Evolutionary conservation across 345 rosid species (phyloP).

Genomic region (Linum trigynum): DNA sequence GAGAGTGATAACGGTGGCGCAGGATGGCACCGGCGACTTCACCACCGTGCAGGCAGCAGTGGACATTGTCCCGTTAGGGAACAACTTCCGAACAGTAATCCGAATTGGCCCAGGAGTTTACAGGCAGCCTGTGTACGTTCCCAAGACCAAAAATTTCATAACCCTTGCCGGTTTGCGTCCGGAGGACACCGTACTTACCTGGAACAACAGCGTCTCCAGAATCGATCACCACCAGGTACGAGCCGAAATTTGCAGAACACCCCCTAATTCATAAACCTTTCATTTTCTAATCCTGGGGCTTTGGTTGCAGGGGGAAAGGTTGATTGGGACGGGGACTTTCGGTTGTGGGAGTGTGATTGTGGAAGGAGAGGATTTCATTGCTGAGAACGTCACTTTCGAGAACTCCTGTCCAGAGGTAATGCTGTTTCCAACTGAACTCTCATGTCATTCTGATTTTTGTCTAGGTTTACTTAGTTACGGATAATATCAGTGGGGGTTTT

Average conservation of each 20-base stretch:
- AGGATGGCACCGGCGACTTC: conserved; percentile 66
- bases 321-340: conserved; percentile 89
- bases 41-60: conserved; percentile 75
- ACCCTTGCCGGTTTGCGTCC: conserved; percentile 75
- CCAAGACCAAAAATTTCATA: conserved; percentile 84
- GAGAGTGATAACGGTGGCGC: conserved; percentile 54
- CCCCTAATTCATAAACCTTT: neutral
- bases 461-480: too few species aligned
- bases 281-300: neutral
- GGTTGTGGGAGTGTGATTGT: conserved; percentile 84
- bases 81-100: conserved; percentile 60
- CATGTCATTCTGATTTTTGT: too few species aligned
- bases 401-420: conserved; percentile 79
- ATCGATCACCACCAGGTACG: conserved; percentile 86
- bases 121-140: conserved; percentile 72
- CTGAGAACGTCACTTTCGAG: conserved; percentile 94
- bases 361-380: conserved; percentile 93
- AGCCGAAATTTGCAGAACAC: neutral
- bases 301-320: conserved; percentile 38
- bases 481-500: too few species aligned
- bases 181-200: conserved; percentile 60
- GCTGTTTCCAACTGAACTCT: too few species aligned
- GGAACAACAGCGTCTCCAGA: conserved; percentile 77
- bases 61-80: conserved; percentile 65
- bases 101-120: conserved; percentile 73